Evolutionary conservation across 2,329 filamentous ascomycete genomes (phyloP).

Genomic region (Pseudonectria buxi): DNA sequence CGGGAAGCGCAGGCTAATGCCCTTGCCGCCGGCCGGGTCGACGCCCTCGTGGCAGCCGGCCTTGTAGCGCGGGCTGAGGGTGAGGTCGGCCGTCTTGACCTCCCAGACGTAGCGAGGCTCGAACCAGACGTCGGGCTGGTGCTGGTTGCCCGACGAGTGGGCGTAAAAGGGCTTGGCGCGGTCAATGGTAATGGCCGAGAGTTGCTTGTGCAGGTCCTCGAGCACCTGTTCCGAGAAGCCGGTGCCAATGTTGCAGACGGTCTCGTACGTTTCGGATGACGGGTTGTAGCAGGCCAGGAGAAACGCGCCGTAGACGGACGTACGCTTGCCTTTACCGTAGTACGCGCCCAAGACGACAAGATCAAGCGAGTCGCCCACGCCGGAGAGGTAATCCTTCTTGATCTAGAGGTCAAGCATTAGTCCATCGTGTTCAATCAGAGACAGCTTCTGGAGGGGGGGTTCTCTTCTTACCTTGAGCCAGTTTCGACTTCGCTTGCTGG

Average conservation of each 20-base stretch:
- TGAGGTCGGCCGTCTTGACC: constrained; percentile 93
- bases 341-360: constrained; percentile 94
- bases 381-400: constrained; percentile 95
- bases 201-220: constrained; percentile 72
- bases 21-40: constrained; percentile 63
- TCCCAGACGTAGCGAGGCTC: constrained; percentile 95
- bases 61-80: constrained; percentile 85
- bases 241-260: constrained; percentile 96
- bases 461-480: constrained; percentile 74
- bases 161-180: constrained; percentile 90
- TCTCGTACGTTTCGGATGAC: constrained; percentile 75
- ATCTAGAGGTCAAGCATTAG: constrained; percentile 46
- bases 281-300: constrained; percentile 90
- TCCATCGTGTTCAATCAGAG: background rate
- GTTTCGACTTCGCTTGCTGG: constrained; percentile 90
- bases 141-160: constrained; percentile 75
- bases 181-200: constrained; percentile 76
- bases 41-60: constrained; percentile 78
- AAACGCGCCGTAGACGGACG: constrained; percentile 92
- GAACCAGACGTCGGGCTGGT: constrained; percentile 98
- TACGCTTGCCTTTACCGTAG: constrained; percentile 89
- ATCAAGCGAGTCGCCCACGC: constrained; percentile 91
- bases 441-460: background rate
- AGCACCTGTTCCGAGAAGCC: constrained; percentile 93
- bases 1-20: constrained; percentile 85